A percentile compares a stretch with the other conserved stretches of the same genome.
phyloP scores from a whole-genome alignment of 164 flowering plant species.

The Aristolochia contorta region DNA sequence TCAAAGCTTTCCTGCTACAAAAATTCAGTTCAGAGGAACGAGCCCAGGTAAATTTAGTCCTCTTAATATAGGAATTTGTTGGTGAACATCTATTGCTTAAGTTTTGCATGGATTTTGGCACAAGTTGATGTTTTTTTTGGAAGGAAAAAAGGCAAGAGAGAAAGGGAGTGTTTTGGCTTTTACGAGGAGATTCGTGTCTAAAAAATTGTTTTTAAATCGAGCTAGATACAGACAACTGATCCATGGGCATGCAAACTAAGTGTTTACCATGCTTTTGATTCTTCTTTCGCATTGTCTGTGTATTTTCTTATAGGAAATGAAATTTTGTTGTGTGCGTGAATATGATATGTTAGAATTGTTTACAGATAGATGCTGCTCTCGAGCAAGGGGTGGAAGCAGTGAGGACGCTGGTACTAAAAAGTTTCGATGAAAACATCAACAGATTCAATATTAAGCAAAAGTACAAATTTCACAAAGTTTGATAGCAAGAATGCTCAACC shows the following conservation, averaged over 20 bases:
- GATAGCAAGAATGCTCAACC: conserved; percentile 1
- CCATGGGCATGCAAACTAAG: no score
- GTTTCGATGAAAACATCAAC: conserved; percentile 44
- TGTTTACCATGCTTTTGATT: no score
- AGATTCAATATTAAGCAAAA: conserved; percentile 87
- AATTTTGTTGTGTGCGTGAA: no score
- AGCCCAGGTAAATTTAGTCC: conserved; percentile 43
- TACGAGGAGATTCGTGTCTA: no score
- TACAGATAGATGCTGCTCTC: conserved; percentile 72
- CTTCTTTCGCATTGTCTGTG: no score
- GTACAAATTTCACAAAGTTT: conserved; percentile 84
- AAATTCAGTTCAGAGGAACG: conserved; percentile 73
- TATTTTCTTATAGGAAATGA: no score
- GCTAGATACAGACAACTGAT: no score
- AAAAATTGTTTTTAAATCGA: no score
- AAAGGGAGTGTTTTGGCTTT: no score
- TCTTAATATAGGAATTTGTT: not conserved
- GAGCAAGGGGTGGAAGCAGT: conserved; percentile 76
- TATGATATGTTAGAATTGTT: not conserved
- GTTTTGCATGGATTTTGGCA: no score
- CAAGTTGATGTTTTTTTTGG: not conserved
- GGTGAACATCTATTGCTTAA: not conserved
- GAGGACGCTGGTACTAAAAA: conserved; percentile 48
- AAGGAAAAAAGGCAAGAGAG: no score
- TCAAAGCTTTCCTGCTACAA: conserved; percentile 89